Base-by-base conservation (phyloP, 441 rosid genomes). In the Capsella rubella region DNA sequence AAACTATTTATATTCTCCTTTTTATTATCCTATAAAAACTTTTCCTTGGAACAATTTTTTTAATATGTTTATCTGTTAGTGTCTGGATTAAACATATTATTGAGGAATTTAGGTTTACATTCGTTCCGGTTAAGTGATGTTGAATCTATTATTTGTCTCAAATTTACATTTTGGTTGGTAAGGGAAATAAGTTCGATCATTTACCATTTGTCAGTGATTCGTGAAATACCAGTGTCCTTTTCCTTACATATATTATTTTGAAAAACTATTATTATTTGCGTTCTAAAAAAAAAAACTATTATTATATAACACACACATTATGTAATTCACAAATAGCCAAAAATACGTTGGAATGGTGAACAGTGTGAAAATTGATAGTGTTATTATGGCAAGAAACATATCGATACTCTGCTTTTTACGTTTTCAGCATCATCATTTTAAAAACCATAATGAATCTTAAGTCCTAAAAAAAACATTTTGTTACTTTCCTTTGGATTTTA, bases 201-300 rank as follows among this genome's bases (percentile, higher is more conserved):
- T 74, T 47, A 58, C 13, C 13, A 49, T 3, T 21, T 43, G 78
- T 74, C 46, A 66, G 54, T 49, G 43, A 46, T 56, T 34, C 43
- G 25, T 65, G 52, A 66, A 57, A 50, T 66, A 46, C 47, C 32
- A 59, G 29, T 11, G 56, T 59, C 57, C 21, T 50, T 35, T 65
- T 50, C 3, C 47, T 65, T 35, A 65, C 47, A 58, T 64, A 28
- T 16, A 8, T 14, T 34, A 37, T 59, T 21, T 21, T 21, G 0
- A 1, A 21, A 21, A 21, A 21, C 25, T 21, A 21, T 21, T 21
- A 11, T 39, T 21, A 1, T 39, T 21, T 1, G 12, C 21, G 2
- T 32, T 2, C 34, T 1, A 11, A 11, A 40, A 10, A 40, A 4
- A 11, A 28, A 16, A 16, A 6, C 12, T 28, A 53, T 28, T 53